Evolutionary conservation across 2,329 filamentous ascomycete species (phyloP).

Genomic region (Venturia asperata): DNA sequence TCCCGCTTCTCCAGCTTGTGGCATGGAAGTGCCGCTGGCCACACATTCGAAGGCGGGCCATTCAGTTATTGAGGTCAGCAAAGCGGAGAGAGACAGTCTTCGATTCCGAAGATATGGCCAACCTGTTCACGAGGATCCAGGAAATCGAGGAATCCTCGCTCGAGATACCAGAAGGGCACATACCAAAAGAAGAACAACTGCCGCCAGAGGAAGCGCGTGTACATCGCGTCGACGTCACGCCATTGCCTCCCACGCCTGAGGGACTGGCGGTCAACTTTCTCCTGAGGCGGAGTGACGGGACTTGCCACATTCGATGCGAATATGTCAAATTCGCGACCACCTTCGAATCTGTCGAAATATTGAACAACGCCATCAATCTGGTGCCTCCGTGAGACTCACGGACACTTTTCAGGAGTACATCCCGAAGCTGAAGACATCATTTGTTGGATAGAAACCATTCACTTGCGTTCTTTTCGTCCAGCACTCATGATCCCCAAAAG

Average conservation of each 20-base stretch:
- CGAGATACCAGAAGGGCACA: background rate
- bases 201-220: conserved; percentile 2
- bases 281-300: background rate
- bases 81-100: conserved; percentile 5
- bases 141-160: background rate
- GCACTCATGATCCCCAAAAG: no score
- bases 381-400: background rate
- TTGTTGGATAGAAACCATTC: no score
- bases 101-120: conserved; percentile 1
- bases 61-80: background rate
- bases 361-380: conserved; percentile 2
- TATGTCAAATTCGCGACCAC: background rate
- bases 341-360: background rate
- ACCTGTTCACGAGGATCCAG: background rate
- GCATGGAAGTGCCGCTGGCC: conserved; percentile 6
- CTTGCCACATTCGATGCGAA: conserved; percentile 2
- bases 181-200: background rate
- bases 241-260: background rate
- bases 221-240: background rate
- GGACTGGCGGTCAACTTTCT: conserved; percentile 9
- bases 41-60: background rate
- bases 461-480: no score
- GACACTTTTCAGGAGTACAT: no score
- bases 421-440: no score
- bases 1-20: background rate